phyloP scores from a whole-genome alignment of 2,329 filamentous ascomycete genomes.

The Botrytis sinoallii region DNA sequence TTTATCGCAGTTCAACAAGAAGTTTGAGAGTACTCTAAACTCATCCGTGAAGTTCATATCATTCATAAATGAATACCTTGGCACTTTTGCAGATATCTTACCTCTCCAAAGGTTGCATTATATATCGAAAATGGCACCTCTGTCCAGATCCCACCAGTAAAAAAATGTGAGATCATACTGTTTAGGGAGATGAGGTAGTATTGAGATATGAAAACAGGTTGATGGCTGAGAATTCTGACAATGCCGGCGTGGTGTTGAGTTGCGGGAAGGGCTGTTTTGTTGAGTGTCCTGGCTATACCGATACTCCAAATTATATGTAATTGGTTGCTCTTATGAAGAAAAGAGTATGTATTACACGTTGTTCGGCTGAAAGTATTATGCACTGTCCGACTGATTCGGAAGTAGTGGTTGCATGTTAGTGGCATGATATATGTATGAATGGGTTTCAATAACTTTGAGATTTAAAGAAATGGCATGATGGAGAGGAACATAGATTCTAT shows the following conservation, averaged over 20 bases:
- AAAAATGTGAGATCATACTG: not conserved
- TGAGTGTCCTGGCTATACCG: no score
- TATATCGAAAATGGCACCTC: no score
- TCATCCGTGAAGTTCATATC: not conserved
- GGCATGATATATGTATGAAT: not conserved
- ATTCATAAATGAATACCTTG: not conserved
- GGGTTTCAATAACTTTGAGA: not conserved
- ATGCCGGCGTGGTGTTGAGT: not conserved
- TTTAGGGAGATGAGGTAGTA: not conserved
- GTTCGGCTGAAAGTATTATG: not conserved
- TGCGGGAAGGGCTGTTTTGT: no score
- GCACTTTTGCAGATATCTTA: not conserved
- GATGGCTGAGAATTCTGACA: not conserved
- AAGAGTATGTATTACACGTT: not conserved
- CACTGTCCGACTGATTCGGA: not conserved
- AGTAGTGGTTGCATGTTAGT: not conserved
- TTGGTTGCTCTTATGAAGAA: not conserved
- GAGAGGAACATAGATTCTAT: no score
- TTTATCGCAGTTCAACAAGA: not conserved
- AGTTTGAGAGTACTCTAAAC: not conserved
- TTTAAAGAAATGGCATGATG: not conserved
- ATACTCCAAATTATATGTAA: not conserved
- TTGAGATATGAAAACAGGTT: not conserved
- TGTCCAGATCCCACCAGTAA: not conserved
- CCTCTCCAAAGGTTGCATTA: not conserved